Evolutionary conservation across 2,329 filamentous ascomycete species (phyloP).

Genomic region (Paecilomyces fulvus): DNA sequence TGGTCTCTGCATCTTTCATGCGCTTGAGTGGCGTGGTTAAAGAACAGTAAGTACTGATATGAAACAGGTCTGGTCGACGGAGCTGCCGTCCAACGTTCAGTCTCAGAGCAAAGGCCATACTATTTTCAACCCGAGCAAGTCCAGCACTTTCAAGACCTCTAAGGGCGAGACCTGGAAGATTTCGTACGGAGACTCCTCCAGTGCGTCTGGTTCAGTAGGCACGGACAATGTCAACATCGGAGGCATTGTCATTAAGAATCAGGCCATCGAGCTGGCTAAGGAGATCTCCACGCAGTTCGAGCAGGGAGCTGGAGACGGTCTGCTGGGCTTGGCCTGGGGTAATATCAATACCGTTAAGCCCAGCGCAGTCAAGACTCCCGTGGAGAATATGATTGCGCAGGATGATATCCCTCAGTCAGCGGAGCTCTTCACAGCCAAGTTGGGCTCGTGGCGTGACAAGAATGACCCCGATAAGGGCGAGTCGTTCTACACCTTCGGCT

Average conservation of each 20-base stretch:
- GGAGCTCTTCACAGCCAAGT: constrained; percentile 56
- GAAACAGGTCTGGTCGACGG: constrained; percentile 48
- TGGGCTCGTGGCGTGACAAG: constrained; percentile 49
- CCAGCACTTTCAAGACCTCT: constrained; percentile 48
- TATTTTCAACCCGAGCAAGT: constrained; percentile 54
- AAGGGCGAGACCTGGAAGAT: constrained; percentile 54
- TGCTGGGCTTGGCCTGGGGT: constrained; percentile 59
- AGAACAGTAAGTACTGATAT: not conserved
- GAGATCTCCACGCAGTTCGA: constrained; percentile 51
- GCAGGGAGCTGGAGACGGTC: constrained; percentile 51
- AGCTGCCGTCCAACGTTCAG: constrained; percentile 33
- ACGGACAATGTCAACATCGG: constrained; percentile 56
- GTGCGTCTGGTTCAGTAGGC: constrained; percentile 56
- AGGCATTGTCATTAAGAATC: constrained; percentile 51
- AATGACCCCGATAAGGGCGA: constrained; percentile 36
- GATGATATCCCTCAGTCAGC: constrained; percentile 44
- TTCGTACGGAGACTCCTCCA: constrained; percentile 60
- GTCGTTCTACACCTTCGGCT: constrained; percentile 66
- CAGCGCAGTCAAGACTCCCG: constrained; percentile 49
- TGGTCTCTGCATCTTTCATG: not conserved
- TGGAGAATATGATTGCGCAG: constrained; percentile 61
- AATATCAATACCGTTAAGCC: constrained; percentile 56
- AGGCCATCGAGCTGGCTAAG: constrained; percentile 58
- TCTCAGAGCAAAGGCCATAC: constrained; percentile 36
- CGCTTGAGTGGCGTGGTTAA: not conserved